Evolutionary conservation across 768 basidiomycete genomes (phyloP), one percentile per base, ranked within the genome.

Genomic region (Agrocybe chaxingu): DNA sequence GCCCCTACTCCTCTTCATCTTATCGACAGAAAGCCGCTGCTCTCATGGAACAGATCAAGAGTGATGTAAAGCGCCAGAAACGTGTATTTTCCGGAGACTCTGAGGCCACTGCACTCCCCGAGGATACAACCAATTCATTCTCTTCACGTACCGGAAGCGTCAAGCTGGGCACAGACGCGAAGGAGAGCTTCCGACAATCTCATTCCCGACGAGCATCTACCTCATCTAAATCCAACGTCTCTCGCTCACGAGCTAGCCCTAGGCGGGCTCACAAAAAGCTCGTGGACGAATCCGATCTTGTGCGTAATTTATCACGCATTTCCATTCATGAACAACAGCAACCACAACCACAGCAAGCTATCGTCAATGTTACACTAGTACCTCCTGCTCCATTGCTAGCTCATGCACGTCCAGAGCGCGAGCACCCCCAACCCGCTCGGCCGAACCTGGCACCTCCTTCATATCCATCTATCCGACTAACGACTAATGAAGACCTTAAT

Each of bases 21-120:
- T 89, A 89, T 63, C 81, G 91, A 37, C 74, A 82, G 57, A 84
- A 90, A 57, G 92, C 89, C 9, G 87, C 82, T 7, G 82, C 75
- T 19, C 67, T 95, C 41, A 92, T 95, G 88, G 87, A 86, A 19
- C 88, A 91, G 56, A 92, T 94, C 56, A 87, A 86, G 66, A 78
- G 75, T 50, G 89, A 90, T 58, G 82, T 91, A 77, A 83, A 81
- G 59, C 79, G 82, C 3, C 78, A 80, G 45, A 89, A 89, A 64
- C 83, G 87, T 9, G 58, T 89, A 1, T 86, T 87, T 61, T 86
- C 87, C 1, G 76, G 75, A 4, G 85, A 87, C 12, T 83, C 82
- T 0, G 84, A 85, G 11, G 63, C 66, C 47, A 70, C 66, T 10
- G 61, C 68, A 7, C 66, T 66, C 52, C 54, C 65, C 18, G 72